Evolutionary conservation across 208 protist genomes (phyloP).

Genomic region (Phytomonas sp.): DNA sequence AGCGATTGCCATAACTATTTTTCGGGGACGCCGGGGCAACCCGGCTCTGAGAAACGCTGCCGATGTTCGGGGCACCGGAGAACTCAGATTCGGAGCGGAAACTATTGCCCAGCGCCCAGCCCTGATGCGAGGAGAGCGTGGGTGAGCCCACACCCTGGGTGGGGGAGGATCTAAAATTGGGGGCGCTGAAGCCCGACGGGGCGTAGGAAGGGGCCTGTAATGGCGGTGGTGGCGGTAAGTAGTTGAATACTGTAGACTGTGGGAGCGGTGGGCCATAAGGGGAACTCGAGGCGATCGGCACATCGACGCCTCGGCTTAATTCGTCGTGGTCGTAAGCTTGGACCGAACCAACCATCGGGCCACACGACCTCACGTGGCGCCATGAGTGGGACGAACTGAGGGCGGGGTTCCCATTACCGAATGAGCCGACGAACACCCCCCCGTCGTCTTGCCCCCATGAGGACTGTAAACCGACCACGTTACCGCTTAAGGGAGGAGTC

Average conservation of each 20-base stretch:
- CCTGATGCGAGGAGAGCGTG: neutral
- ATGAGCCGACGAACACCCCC: neutral
- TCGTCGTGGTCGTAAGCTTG: neutral
- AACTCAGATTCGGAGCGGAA: neutral
- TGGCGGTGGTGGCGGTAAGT: neutral
- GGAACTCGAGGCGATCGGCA: neutral
- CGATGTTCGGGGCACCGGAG: neutral
- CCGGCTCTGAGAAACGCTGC: too few relatives aligned
- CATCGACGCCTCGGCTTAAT: too few relatives aligned
- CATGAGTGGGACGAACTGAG: neutral
- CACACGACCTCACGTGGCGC: neutral
- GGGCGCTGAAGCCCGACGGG: neutral
- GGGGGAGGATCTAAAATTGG: too few relatives aligned
- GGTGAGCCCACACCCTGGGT: neutral
- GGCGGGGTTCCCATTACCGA: neutral
- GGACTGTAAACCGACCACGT: neutral
- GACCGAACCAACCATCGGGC: neutral
- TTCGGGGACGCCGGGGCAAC: neutral
- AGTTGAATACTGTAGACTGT: neutral
- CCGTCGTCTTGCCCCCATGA: neutral
- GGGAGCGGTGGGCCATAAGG: neutral
- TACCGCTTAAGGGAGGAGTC: conserved; percentile 14
- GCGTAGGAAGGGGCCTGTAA: neutral
- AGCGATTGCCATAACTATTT: neutral
- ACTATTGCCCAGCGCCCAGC: neutral